phyloP scores from a whole-genome alignment of 805 yeast genomes.

The Wickerhamiella hasegawae region DNA sequence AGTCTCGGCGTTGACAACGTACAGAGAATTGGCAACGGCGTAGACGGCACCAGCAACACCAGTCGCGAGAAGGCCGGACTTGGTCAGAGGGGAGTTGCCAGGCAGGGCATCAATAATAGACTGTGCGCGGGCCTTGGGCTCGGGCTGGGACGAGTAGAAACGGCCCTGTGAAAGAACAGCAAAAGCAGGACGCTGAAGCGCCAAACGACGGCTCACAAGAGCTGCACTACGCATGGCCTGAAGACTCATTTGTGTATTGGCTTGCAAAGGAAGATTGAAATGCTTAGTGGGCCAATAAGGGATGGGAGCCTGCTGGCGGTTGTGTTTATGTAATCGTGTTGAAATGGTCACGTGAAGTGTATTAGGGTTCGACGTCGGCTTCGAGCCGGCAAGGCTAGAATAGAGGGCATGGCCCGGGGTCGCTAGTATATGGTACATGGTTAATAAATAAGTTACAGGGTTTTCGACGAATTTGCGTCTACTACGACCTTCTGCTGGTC shows the following conservation, averaged over 20 bases:
- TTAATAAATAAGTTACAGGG: no score
- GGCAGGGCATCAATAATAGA: constrained; percentile 86
- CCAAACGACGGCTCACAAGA: background rate
- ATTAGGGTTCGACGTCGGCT: no score
- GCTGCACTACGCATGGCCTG: background rate
- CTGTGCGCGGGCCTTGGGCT: constrained; percentile 82
- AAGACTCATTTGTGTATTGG: background rate
- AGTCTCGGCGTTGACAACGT: constrained; percentile 89
- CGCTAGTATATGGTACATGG: no score
- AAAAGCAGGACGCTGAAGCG: background rate
- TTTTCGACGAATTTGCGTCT: no score
- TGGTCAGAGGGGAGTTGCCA: constrained; percentile 72
- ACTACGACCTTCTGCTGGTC: no score
- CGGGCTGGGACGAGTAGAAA: constrained; percentile 27
- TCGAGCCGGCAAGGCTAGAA: no score
- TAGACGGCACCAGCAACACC: constrained; percentile 86
- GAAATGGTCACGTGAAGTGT: no score
- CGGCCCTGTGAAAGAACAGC: constrained; percentile 9
- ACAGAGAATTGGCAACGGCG: constrained; percentile 85
- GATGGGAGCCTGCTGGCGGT: background rate
- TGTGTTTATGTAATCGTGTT: no score
- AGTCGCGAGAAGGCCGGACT: constrained; percentile 92
- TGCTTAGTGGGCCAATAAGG: background rate
- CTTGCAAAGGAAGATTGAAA: background rate
- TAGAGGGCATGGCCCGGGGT: no score